Evolutionary conservation across 2,329 filamentous ascomycete genomes (phyloP).

Genomic region (Sclerotinia nivalis): DNA sequence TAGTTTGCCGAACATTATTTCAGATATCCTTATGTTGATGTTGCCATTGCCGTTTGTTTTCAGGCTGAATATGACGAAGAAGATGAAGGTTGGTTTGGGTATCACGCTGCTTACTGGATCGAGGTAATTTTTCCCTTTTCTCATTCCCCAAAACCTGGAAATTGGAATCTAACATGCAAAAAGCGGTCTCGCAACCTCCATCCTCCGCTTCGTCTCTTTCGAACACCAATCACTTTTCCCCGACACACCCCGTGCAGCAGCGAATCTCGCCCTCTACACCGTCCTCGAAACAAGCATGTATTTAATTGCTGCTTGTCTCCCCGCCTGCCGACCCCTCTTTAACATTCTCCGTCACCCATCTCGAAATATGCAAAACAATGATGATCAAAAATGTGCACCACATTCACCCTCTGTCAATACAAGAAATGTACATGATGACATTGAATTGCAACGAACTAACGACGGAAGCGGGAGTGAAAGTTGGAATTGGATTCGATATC

Average conservation of each 20-base stretch:
- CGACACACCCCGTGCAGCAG: constrained; percentile 20
- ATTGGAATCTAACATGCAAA: background rate
- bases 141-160: background rate
- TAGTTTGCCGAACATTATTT: constrained; percentile 46
- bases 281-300: constrained; percentile 25
- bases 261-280: constrained; percentile 21
- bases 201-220: constrained; percentile 24
- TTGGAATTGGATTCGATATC: background rate
- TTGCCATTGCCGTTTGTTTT: constrained; percentile 41
- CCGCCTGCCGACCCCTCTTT: constrained; percentile 22
- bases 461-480: background rate
- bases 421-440: background rate
- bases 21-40: constrained; percentile 44
- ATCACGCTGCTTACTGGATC: constrained; percentile 21
- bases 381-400: background rate
- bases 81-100: constrained; percentile 18
- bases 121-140: constrained; percentile 1
- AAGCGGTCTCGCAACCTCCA: constrained; percentile 24
- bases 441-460: constrained; percentile 7
- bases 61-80: constrained; percentile 37
- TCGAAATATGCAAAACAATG: background rate
- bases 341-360: constrained; percentile 15
- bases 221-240: constrained; percentile 6
- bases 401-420: background rate
- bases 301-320: constrained; percentile 25